phyloP scores from a whole-genome alignment of 78 protist species.

The Speleostelium caveatum region DNA sequence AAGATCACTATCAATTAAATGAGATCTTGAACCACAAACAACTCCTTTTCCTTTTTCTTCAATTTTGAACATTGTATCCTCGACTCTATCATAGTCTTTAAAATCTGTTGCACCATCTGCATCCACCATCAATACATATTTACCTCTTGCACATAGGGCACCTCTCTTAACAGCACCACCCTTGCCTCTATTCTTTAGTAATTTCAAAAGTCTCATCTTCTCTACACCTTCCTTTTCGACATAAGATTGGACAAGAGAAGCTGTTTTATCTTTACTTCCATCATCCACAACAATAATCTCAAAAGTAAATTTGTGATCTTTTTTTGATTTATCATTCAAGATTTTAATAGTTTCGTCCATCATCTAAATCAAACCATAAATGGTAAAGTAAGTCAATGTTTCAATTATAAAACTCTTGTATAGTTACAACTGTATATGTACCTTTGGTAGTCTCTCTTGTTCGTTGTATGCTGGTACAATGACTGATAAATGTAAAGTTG shows the following conservation, averaged over 20 bases:
- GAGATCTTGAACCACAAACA: conserved; percentile 88
- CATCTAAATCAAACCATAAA: conserved; percentile 16
- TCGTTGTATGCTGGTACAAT: conserved; percentile 90
- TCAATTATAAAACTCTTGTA: no score
- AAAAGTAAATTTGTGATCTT: conserved; percentile 44
- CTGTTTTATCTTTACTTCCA: conserved; percentile 83
- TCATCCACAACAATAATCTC: conserved; percentile 90
- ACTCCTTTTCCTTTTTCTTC: conserved; percentile 44
- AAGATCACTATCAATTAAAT: conserved; percentile 73
- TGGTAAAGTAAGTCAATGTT: not conserved
- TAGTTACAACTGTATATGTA: no score
- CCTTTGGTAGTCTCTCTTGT: conserved; percentile 63
- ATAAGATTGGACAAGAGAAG: conserved; percentile 12
- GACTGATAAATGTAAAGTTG: conserved; percentile 40
- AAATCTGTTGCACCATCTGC: conserved; percentile 90
- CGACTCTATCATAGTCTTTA: conserved; percentile 59
- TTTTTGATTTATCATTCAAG: conserved; percentile 21
- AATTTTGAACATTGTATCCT: conserved; percentile 26
- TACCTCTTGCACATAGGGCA: conserved; percentile 72
- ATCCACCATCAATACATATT: conserved; percentile 78
- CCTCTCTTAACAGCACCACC: conserved; percentile 90
- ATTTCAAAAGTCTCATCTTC: conserved; percentile 50
- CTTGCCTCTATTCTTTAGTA: conserved; percentile 82
- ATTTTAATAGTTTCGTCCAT: conserved; percentile 56
- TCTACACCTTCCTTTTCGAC: conserved; percentile 18